These are phyloP conservation scores for Phytomonas serpens DNA, from an alignment of 208 protist genomes.

Conservation along the genomic window DNA sequence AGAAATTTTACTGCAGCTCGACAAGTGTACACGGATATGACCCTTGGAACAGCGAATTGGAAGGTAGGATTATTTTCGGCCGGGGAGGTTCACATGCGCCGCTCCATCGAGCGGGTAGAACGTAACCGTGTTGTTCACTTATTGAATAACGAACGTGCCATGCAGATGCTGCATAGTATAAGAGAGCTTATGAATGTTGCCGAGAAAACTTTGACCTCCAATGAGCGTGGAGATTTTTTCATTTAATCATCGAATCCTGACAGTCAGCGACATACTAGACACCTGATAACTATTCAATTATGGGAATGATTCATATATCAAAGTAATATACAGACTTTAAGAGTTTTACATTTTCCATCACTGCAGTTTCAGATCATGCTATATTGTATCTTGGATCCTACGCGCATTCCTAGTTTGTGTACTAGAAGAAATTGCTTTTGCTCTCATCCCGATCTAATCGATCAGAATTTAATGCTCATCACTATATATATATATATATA, in stretches of 20 bases:
- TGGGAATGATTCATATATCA: background rate
- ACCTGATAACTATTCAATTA: background rate
- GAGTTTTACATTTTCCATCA: background rate
- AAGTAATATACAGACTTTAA: background rate
- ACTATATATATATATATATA: too few relatives aligned
- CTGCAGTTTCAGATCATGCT: background rate
- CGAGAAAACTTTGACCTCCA: slow-evolving; percentile 13
- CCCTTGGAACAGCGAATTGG: slow-evolving; percentile 78
- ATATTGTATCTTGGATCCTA: background rate
- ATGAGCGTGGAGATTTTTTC: background rate
- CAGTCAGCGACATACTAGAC: background rate
- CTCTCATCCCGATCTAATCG: background rate
- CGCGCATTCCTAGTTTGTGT: background rate
- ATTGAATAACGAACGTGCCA: slow-evolving; percentile 77
- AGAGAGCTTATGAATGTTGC: slow-evolving; percentile 43
- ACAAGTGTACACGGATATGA: slow-evolving; percentile 66
- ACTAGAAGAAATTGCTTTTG: background rate
- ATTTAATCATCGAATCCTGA: background rate
- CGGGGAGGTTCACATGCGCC: slow-evolving; percentile 84
- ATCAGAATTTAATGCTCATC: background rate
- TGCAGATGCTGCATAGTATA: slow-evolving; percentile 55
- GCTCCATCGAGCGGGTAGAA: slow-evolving; percentile 73
- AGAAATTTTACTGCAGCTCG: slow-evolving; percentile 31
- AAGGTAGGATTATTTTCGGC: slow-evolving; percentile 77
- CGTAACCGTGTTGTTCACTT: slow-evolving; percentile 69